phyloP scores from a whole-genome alignment of 305 asterid genomes.

The Galium porrigens region DNA sequence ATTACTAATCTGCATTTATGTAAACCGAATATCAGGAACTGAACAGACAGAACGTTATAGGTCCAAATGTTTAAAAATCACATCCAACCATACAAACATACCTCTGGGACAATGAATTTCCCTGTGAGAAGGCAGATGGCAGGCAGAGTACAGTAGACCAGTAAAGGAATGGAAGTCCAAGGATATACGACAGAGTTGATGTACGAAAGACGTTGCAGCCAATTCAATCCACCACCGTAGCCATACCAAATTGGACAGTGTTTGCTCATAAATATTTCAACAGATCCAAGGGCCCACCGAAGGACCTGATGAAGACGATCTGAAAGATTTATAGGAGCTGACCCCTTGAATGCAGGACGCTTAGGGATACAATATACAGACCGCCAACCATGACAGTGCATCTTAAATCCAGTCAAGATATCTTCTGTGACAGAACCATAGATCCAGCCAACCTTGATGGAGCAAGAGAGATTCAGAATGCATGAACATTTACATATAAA shows the following conservation, averaged over 20 bases:
- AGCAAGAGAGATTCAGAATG: conserved; percentile 2
- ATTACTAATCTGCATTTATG: conserved; percentile 49
- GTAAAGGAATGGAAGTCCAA: conserved; percentile 66
- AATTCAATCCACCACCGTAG: conserved; percentile 72
- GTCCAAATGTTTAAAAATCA: not conserved
- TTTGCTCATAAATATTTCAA: conserved; percentile 69
- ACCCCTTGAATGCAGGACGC: conserved; percentile 68
- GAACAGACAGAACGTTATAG: not conserved
- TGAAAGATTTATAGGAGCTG: conserved; percentile 75
- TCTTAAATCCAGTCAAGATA: conserved; percentile 77
- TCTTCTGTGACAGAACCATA: conserved; percentile 80
- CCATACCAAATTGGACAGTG: conserved; percentile 86
- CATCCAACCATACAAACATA: conserved; percentile 13
- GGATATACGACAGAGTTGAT: conserved; percentile 76
- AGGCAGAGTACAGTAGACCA: conserved; percentile 66
- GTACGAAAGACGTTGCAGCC: conserved; percentile 59
- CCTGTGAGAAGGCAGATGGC: conserved; percentile 81
- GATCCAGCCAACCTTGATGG: conserved; percentile 72
- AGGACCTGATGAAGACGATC: conserved; percentile 91
- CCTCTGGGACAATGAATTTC: conserved; percentile 73
- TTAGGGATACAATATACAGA: conserved; percentile 77
- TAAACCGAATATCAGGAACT: conserved; percentile 10
- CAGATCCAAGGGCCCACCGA: conserved; percentile 86
- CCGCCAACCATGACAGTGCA: conserved; percentile 87
- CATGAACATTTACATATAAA: not conserved